phyloP scores from a whole-genome alignment of 352 stramenopile species.

The Ophiocytium majus region DNA sequence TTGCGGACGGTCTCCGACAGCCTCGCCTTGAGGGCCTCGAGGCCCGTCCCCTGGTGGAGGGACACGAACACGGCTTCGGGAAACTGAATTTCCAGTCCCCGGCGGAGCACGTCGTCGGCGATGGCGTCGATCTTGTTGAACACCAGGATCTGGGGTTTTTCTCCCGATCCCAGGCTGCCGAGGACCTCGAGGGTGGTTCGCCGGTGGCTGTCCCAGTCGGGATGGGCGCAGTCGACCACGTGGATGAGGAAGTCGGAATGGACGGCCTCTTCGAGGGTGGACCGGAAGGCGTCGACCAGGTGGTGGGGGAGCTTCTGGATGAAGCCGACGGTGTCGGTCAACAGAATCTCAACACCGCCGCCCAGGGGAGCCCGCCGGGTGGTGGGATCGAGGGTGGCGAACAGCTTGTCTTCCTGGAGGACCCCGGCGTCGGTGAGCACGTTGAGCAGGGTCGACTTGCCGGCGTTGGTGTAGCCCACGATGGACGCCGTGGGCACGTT shows the following conservation, averaged over 20 bases:
- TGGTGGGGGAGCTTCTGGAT: constrained; percentile 44
- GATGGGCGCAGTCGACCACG: constrained; percentile 48
- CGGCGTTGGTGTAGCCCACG: constrained; percentile 54
- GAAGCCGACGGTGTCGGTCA: constrained; percentile 53
- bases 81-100: too few relatives aligned
- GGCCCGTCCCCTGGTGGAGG: too few relatives aligned
- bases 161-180: too few relatives aligned
- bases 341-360: too few relatives aligned
- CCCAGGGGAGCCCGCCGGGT: constrained; percentile 72
- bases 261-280: constrained; percentile 48
- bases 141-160: too few relatives aligned
- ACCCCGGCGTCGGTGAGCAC: constrained; percentile 21
- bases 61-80: too few relatives aligned
- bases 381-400: constrained; percentile 78
- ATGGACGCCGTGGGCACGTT: constrained; percentile 36
- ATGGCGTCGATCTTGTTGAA: too few relatives aligned
- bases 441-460: constrained; percentile 52
- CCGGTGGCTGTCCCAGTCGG: too few relatives aligned
- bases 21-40: too few relatives aligned
- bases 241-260: constrained; percentile 45
- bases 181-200: too few relatives aligned
- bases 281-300: constrained; percentile 40
- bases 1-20: too few relatives aligned
- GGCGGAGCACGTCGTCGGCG: too few relatives aligned
- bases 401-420: constrained; percentile 65